A percentile compares a stretch with the other conserved stretches of the same genome.
These are phyloP conservation scores for Mantamonas sphyraenae DNA, from an alignment of 78 protist species.

Conservation along the genomic window DNA sequence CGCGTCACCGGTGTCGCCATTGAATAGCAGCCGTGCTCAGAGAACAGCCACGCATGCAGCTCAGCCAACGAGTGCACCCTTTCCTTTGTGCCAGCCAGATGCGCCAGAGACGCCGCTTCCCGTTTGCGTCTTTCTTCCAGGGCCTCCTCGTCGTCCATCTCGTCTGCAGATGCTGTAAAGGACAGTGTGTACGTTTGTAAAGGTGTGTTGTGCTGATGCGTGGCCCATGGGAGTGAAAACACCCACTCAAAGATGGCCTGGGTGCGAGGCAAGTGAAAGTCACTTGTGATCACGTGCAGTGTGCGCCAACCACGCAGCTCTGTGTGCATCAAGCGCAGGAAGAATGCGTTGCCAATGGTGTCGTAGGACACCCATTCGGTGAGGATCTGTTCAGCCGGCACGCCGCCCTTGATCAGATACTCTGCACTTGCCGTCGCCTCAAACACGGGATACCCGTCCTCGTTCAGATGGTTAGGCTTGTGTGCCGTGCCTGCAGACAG, in stretches of 20 bases:
- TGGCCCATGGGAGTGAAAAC: too few relatives aligned
- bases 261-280: conserved; percentile 21
- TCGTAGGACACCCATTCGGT: conserved; percentile 13
- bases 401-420: neutral
- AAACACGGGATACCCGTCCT: neutral
- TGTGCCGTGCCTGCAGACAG: conserved; percentile 14
- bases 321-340: conserved; percentile 3
- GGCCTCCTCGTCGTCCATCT: neutral
- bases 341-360: conserved; percentile 36
- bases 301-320: neutral
- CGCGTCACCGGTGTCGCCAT: too few relatives aligned
- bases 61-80: neutral
- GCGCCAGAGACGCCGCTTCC: neutral
- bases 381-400: neutral
- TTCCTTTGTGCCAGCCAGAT: neutral
- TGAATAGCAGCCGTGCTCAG: neutral
- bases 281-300: conserved; percentile 7
- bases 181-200: too few relatives aligned
- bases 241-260: conserved; percentile 22
- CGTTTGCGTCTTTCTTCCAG: too few relatives aligned
- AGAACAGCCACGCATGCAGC: neutral
- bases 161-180: too few relatives aligned
- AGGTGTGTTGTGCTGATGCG: neutral
- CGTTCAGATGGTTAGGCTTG: conserved; percentile 1
- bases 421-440: neutral